phyloP scores from a whole-genome alignment of 2,329 filamentous ascomycete genomes.

The Arthrinium puccinioides region DNA sequence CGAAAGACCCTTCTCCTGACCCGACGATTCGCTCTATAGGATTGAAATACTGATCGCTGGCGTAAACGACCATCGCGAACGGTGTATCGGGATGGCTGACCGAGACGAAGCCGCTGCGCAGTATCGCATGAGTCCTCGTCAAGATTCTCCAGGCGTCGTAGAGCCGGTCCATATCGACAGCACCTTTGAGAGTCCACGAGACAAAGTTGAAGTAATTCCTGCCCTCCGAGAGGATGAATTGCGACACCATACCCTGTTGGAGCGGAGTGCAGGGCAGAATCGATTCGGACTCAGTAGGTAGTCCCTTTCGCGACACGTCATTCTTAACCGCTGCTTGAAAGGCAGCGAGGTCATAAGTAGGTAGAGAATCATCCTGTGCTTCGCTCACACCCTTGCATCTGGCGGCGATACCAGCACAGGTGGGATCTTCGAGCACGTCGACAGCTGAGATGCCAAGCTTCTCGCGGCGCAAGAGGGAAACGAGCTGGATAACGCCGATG shows the following conservation, averaged over 20 bases:
- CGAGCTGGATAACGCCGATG: slow-evolving; percentile 77
- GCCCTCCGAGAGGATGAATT: slow-evolving; percentile 62
- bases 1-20: slow-evolving; percentile 14
- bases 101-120: slow-evolving; percentile 67
- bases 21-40: slow-evolving; percentile 12
- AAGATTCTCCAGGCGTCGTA: slow-evolving; percentile 52
- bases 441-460: slow-evolving; percentile 55
- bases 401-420: slow-evolving; percentile 27
- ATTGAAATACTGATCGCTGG: slow-evolving; percentile 1
- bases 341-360: slow-evolving; percentile 28
- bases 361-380: not conserved
- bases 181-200: slow-evolving; percentile 39
- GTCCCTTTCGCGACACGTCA: slow-evolving; percentile 17
- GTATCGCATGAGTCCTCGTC: slow-evolving; percentile 54
- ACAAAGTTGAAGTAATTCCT: slow-evolving; percentile 70
- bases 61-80: slow-evolving; percentile 70
- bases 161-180: slow-evolving; percentile 33
- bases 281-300: slow-evolving; percentile 37
- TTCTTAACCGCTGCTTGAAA: slow-evolving; percentile 28
- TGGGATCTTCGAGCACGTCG: slow-evolving; percentile 64
- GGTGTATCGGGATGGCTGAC: slow-evolving; percentile 51
- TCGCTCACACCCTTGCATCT: not conserved
- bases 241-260: slow-evolving; percentile 72
- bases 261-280: slow-evolving; percentile 72
- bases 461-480: slow-evolving; percentile 54